phyloP scores from a whole-genome alignment of 1,284 basidiomycete genomes.

The Mycosarcoma mackinlayi region DNA sequence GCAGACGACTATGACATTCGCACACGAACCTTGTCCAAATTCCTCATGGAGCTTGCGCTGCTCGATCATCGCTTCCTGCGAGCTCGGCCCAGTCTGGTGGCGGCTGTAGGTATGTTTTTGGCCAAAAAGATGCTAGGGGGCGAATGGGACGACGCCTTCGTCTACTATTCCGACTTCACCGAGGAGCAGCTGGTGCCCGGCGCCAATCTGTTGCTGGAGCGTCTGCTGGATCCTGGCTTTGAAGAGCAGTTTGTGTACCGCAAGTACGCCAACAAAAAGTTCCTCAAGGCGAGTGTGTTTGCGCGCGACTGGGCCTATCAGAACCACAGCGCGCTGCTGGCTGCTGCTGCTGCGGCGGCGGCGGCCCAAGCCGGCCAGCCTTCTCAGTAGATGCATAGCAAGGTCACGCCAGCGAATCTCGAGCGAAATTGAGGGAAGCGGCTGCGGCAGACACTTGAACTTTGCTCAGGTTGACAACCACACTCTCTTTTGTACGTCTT shows the following conservation, averaged over 20 bases:
- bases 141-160: constrained; percentile 79
- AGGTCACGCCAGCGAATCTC: neutral
- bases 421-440: neutral
- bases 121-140: constrained; percentile 68
- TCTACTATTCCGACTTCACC: constrained; percentile 92
- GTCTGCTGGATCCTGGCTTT: constrained; percentile 83
- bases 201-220: constrained; percentile 84
- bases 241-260: constrained; percentile 88
- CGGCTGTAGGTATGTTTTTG: constrained; percentile 92
- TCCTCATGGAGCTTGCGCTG: constrained; percentile 94
- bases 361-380: constrained; percentile 33
- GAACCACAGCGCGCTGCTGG: constrained; percentile 52
- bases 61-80: constrained; percentile 92
- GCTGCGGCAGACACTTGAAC: constrained; percentile 5
- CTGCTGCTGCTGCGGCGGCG: constrained; percentile 40
- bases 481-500: constrained; percentile 22
- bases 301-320: constrained; percentile 71
- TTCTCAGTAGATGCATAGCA: constrained; percentile 2
- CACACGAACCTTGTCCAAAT: constrained; percentile 91
- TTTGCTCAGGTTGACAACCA: constrained; percentile 23
- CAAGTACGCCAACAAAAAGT: constrained; percentile 96
- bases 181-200: constrained; percentile 88
- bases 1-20: constrained; percentile 98
- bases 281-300: constrained; percentile 78
- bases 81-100: constrained; percentile 91